These are phyloP conservation scores for Septoria petroselini DNA, from an alignment of 2,329 filamentous ascomycete genomes.

Conservation along the genomic window DNA sequence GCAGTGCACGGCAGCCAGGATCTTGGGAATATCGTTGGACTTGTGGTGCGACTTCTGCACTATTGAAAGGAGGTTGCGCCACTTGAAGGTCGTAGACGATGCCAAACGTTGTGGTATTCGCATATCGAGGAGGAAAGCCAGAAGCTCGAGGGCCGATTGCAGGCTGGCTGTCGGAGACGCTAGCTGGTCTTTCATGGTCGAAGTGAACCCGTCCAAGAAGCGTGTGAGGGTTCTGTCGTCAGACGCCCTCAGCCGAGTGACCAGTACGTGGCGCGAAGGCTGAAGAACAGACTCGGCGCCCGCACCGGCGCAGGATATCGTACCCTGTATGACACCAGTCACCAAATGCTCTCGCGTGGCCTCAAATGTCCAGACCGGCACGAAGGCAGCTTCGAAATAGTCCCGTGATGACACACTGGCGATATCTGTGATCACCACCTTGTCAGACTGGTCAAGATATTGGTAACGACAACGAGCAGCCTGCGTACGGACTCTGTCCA, in stretches of 20 bases:
- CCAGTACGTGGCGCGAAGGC: conserved; percentile 63
- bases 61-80: conserved; percentile 63
- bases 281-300: conserved; percentile 73
- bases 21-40: conserved; percentile 74
- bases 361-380: conserved; percentile 13
- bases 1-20: conserved; percentile 74
- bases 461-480: conserved; percentile 51
- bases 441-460: neutral
- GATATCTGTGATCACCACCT: conserved; percentile 18
- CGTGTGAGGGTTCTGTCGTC: conserved; percentile 6
- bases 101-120: conserved; percentile 43
- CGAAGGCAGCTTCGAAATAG: conserved; percentile 29
- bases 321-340: conserved; percentile 59
- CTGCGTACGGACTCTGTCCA: conserved; percentile 76
- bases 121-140: conserved; percentile 64
- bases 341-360: conserved; percentile 35
- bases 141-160: conserved; percentile 67
- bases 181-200: conserved; percentile 26
- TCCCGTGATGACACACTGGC: conserved; percentile 28
- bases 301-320: conserved; percentile 71
- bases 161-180: conserved; percentile 16
- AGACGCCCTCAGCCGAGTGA: conserved; percentile 40
- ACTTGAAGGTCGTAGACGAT: conserved; percentile 53
- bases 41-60: conserved; percentile 80
- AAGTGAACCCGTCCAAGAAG: conserved; percentile 28